Base-by-base conservation (phyloP, 31 red algal species). In the Endocladia muricata region DNA sequence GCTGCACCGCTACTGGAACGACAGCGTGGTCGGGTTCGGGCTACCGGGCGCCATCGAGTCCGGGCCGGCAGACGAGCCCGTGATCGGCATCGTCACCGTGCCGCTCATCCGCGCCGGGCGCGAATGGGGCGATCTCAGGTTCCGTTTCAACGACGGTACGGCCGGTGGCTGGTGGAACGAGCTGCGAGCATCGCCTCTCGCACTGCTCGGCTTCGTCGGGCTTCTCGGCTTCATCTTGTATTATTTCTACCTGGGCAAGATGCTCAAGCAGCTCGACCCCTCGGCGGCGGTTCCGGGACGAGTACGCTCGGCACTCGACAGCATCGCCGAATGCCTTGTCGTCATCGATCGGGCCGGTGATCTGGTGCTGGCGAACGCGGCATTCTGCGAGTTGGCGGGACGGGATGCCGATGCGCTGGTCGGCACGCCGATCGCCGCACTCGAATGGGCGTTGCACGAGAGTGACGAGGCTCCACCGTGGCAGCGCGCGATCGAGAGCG, bases 171-270 rank as follows among this genome's bases (percentile, higher is more conserved):
- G 8, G 29, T 23, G 29, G 8, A 17, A 25, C 19, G 58, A 25
- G 58, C 26, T 23, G 26, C 29, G 15, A 9, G n/a, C 15, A 25
- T 63, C 8, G 26, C 58, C 11, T 63, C 9, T 63, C 58, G n/a
- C 15, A 63, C 22, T n/a, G n/a, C n/a, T n/a, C n/a, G n/a, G n/a
- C n/a, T n/a, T n/a, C n/a, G n/a, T n/a, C n/a, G n/a, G n/a, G n/a
- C n/a, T n/a, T n/a, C 58, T 25, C 8, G 22, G 58, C 8, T 63
- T 63, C 26, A 17, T 63, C 29, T 7, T 63, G 58, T 63, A 23
- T 25, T 63, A 63, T 30, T 30, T 63, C 58, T 63, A 63, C 29
- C 26, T 63, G 8, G 58, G 58, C 58, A 63, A 63, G 26, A 63
- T 63, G 58, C 58, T 63, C 58, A 63, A 63, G 29, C n/a, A 13